Percentiles rank a stretch among this genome's conserved stretches.
Conservation (phyloP, 495 filamentous ascomycete species). For the Thozetella sp. region DNA sequence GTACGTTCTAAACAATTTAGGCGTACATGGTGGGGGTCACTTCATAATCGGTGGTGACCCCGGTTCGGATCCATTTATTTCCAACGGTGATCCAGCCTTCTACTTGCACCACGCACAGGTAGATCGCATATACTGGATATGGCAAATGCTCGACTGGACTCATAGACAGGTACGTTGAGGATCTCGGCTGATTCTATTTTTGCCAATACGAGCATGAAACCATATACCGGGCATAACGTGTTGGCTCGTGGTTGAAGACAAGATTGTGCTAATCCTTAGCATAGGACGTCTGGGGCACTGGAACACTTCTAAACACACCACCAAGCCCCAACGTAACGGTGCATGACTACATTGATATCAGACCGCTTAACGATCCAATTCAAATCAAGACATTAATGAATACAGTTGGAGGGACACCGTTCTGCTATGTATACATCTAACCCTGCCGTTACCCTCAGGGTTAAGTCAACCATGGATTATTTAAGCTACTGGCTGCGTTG, state of each 20-base stretch:
- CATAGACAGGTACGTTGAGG: constrained; percentile 38
- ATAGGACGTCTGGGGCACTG: neutral
- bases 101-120: constrained; percentile 70
- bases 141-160: constrained; percentile 61
- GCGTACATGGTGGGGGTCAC: constrained; percentile 67
- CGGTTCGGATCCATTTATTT: constrained; percentile 55
- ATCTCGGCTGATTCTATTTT: constrained; percentile 55
- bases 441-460: too few species aligned
- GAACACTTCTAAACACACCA: neutral
- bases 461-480: too few species aligned
- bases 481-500: too few species aligned
- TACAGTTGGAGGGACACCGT: neutral
- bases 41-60: constrained; percentile 62
- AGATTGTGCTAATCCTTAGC: too few species aligned
- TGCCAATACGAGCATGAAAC: too few species aligned
- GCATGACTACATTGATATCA: neutral
- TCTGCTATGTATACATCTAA: neutral
- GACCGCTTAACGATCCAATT: neutral
- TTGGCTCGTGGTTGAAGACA: too few species aligned
- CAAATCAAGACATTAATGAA: neutral
- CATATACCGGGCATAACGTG: too few species aligned
- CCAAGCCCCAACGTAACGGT: neutral
- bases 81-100: constrained; percentile 68
- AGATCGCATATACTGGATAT: constrained; percentile 70
- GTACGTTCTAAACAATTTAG: constrained; percentile 36